Evolutionary conservation across 2,329 filamentous ascomycete genomes (phyloP).

Genomic region (Xylariaceae sp.): DNA sequence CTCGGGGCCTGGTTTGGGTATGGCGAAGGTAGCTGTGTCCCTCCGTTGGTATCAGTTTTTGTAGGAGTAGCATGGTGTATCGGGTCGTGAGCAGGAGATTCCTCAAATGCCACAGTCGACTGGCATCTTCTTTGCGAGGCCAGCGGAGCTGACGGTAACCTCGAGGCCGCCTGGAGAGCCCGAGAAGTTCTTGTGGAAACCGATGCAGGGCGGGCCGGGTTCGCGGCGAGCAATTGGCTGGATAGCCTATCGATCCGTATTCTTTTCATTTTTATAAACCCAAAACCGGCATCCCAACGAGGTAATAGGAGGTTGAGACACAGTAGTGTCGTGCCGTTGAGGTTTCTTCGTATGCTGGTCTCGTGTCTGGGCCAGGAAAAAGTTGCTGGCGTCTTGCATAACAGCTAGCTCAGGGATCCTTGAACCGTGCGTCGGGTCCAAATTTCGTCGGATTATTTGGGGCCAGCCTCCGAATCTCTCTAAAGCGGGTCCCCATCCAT

Average conservation of each 20-base stretch:
- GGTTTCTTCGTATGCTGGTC: conserved; percentile 8
- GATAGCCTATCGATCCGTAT: conserved; percentile 57
- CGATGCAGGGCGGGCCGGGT: conserved; percentile 41
- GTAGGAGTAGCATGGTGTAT: background rate
- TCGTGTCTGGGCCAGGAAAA: conserved; percentile 27
- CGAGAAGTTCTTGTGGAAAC: conserved; percentile 25
- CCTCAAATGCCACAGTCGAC: conserved; percentile 5
- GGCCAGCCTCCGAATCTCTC: conserved; percentile 8
- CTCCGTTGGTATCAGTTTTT: conserved; percentile 5
- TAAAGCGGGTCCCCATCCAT: conserved; percentile 6
- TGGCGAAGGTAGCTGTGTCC: conserved; percentile 62
- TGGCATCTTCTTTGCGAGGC: conserved; percentile 22
- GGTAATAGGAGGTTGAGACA: conserved; percentile 15
- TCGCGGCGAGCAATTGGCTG: conserved; percentile 49
- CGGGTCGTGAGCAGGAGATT: background rate
- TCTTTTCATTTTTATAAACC: conserved; percentile 49
- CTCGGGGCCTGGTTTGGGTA: conserved; percentile 59
- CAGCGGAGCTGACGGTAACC: conserved; percentile 11
- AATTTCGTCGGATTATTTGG: conserved; percentile 13
- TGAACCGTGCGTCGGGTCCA: conserved; percentile 1
- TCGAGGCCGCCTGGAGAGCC: conserved; percentile 12
- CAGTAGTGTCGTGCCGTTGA: conserved; percentile 13
- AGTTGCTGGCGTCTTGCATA: conserved; percentile 14
- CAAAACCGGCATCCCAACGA: conserved; percentile 21
- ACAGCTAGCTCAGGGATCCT: conserved; percentile 1